Evolutionary conservation across 768 basidiomycete genomes (phyloP), one percentile per base, ranked within the genome.

Genomic region (Exsudoporus frostii): DNA sequence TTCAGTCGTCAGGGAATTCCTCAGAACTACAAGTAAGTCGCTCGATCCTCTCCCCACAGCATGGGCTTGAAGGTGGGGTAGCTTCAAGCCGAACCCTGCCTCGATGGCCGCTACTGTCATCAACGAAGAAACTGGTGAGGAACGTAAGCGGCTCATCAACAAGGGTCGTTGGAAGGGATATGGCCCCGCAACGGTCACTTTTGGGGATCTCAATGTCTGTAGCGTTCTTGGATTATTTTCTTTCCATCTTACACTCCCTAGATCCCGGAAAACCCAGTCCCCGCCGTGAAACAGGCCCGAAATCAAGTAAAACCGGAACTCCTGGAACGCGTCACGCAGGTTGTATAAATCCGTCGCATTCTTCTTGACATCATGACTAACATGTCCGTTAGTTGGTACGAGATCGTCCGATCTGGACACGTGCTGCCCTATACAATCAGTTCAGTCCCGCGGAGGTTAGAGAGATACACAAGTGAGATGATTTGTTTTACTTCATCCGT

Each of bases 371-470:
- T 48, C 36, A 15, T 27, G 14, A 36, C 43, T 53, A 19, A 57
- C 10, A 39, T 34, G n/a, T 47, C 46, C 29, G 19, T n/a, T 45
- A 94, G 90, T 68, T 84, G 20, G 86, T 98, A 53, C 71, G 74
- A 43, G 74, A 85, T 52, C 80, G 96, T 24, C 92, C 94, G 0
- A 74, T 96, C 9, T 98, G 95, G 94, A 90, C 91, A 1, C 81
- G 94, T n/a, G 77, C 80, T 56, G 88, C 90, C 1, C 73, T 98
- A 7, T 80, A 92, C 58, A 94, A 90, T 58, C 92, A 93, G 63
- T 84, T 97, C 53, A 73, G 80, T 7, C 71, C 79, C 1, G 68
- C 76, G 2, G 90, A 95, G 60, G 74, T 82, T 14, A 79, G 87
- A 45, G 83, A 88, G 55, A 80, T 94, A 24, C 74, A 84, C 58